Conservation (phyloP, 2,329 filamentous ascomycete species). For the Plectosphaerella sp. region DNA sequence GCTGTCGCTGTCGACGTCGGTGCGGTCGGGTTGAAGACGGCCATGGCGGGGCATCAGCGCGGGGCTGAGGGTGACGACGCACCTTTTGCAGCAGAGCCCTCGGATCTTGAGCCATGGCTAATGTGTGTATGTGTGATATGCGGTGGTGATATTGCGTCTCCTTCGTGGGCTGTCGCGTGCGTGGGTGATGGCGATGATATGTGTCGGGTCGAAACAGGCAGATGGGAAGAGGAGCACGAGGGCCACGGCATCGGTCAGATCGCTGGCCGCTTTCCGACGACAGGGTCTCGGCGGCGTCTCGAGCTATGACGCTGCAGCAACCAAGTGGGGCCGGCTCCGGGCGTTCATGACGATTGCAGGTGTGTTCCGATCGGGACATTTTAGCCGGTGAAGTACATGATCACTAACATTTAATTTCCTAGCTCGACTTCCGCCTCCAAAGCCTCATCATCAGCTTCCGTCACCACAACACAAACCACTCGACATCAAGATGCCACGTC, state of each 20-base stretch:
- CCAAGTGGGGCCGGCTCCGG: no score
- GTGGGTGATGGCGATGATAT: background rate
- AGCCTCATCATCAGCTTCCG: background rate
- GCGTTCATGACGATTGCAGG: no score
- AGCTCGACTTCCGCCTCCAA: background rate
- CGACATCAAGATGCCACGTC: background rate
- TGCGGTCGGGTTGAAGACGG: background rate
- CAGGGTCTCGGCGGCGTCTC: constrained; percentile 3
- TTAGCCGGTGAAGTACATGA: background rate
- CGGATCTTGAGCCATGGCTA: constrained; percentile 69
- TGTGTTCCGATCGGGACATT: no score
- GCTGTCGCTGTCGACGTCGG: background rate
- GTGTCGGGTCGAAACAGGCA: background rate
- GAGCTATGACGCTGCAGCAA: constrained; percentile 1
- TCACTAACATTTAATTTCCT: background rate
- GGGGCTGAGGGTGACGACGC: constrained; percentile 17
- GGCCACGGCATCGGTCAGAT: background rate
- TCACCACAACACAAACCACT: background rate
- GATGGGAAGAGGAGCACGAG: background rate
- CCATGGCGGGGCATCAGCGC: constrained; percentile 1
- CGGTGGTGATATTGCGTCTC: constrained; percentile 4
- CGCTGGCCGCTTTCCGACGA: background rate
- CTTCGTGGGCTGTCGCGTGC: no score
- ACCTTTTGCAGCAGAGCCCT: constrained; percentile 77
- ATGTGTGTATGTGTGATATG: background rate